These are phyloP conservation scores for Lachnellula subtilissima DNA, from an alignment of 2,329 filamentous ascomycete species.

Conservation along the genomic window DNA sequence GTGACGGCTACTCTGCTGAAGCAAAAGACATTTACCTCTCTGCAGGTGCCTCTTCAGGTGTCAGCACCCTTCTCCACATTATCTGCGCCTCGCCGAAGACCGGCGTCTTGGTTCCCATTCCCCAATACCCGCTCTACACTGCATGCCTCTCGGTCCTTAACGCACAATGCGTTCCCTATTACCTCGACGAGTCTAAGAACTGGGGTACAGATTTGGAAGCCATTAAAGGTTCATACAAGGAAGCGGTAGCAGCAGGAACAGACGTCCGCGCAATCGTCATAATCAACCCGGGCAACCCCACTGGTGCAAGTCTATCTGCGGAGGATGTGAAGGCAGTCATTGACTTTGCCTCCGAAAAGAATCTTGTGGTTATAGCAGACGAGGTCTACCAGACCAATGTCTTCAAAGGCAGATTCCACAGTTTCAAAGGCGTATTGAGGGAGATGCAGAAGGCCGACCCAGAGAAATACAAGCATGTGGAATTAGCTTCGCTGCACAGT, in stretches of 20 bases:
- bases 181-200: conserved; percentile 76
- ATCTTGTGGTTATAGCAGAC: conserved; percentile 86
- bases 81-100: conserved; percentile 74
- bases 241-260: conserved; percentile 70
- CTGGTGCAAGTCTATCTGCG: conserved; percentile 76
- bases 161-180: conserved; percentile 85
- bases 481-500: conserved; percentile 88
- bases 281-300: conserved; percentile 98
- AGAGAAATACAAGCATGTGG: conserved; percentile 75
- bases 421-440: conserved; percentile 86
- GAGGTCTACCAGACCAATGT: conserved; percentile 99
- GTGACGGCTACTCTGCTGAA: conserved; percentile 83
- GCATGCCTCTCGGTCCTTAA: conserved; percentile 83
- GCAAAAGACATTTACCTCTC: conserved; percentile 83
- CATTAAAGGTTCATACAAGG: conserved; percentile 68
- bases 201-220: conserved; percentile 86
- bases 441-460: conserved; percentile 70
- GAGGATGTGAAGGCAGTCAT: conserved; percentile 80
- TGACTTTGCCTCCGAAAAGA: conserved; percentile 78
- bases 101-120: conserved; percentile 89
- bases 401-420: conserved; percentile 89
- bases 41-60: conserved; percentile 85
- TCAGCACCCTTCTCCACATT: conserved; percentile 87
- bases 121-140: conserved; percentile 97
- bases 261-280: conserved; percentile 92